Conservation (phyloP, 1,284 basidiomycete species). For the Irpex sp. region DNA sequence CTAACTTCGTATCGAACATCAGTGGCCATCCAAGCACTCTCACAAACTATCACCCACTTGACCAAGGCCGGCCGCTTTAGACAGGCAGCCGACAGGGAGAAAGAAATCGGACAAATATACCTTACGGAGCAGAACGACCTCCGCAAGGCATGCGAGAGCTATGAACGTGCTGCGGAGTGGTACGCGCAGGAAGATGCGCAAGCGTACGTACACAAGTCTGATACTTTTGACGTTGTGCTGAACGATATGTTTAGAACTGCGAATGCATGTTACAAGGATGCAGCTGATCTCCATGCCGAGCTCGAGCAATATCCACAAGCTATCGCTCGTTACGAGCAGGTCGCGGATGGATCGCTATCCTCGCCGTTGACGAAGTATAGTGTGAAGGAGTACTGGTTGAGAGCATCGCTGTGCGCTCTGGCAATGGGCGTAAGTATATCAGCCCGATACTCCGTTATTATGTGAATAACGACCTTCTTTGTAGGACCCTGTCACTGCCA, state of each 20-base stretch:
- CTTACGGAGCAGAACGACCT: slow-evolving; percentile 76
- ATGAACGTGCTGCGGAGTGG: slow-evolving; percentile 94
- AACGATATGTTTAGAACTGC: slow-evolving; percentile 65
- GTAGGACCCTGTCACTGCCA: slow-evolving; percentile 84
- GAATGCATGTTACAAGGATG: slow-evolving; percentile 94
- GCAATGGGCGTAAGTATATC: slow-evolving; percentile 73
- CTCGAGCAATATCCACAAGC: slow-evolving; percentile 84
- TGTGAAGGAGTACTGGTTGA: slow-evolving; percentile 97
- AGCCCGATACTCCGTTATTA: slow-evolving; percentile 2
- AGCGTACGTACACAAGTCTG: slow-evolving; percentile 60
- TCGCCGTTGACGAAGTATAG: slow-evolving; percentile 95
- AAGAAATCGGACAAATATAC: slow-evolving; percentile 93
- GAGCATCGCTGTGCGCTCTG: slow-evolving; percentile 84
- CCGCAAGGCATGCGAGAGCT: slow-evolving; percentile 84
- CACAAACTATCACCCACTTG: slow-evolving; percentile 82
- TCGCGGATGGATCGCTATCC: slow-evolving; percentile 82
- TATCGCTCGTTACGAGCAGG: slow-evolving; percentile 86
- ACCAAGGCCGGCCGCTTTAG: slow-evolving; percentile 88
- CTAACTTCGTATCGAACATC: slow-evolving; percentile 4
- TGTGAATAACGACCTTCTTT: slow-evolving; percentile 2
- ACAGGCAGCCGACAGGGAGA: slow-evolving; percentile 97
- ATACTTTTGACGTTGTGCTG: slow-evolving; percentile 8
- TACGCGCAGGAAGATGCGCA: slow-evolving; percentile 95
- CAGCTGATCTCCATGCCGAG: slow-evolving; percentile 92
- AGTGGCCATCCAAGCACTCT: slow-evolving; percentile 93